These are phyloP conservation scores for Saitozyma podzolica DNA, from an alignment of 768 basidiomycete species.

Conservation along the genomic window DNA sequence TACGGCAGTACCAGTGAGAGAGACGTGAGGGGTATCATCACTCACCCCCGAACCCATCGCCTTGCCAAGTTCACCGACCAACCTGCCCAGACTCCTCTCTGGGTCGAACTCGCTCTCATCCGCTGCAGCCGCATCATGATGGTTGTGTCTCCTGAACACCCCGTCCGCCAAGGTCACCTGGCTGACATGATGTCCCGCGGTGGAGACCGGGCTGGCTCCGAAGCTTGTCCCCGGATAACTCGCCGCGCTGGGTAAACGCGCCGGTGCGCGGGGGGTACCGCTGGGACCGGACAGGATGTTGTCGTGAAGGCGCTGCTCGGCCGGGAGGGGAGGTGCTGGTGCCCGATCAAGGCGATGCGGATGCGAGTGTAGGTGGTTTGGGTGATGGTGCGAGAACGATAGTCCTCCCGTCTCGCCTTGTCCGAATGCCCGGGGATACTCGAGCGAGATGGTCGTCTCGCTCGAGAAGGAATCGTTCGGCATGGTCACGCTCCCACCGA, in stretches of 20 bases:
- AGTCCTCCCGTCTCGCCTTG: constrained; percentile 11
- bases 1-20: background rate
- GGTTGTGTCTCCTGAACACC: constrained; percentile 58
- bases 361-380: background rate
- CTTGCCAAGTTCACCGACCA: constrained; percentile 46
- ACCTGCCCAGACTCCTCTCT: constrained; percentile 44
- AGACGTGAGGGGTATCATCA: constrained; percentile 3
- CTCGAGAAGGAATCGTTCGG: constrained; percentile 2
- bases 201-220: constrained; percentile 60
- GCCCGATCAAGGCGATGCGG: background rate
- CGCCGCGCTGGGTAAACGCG: constrained; percentile 1
- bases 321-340: too few relatives aligned
- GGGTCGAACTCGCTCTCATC: constrained; percentile 58
- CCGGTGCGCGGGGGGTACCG: constrained; percentile 35
- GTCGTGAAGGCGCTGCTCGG: background rate
- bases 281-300: constrained; percentile 15
- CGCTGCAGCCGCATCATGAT: constrained; percentile 33
- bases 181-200: constrained; percentile 85
- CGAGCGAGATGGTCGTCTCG: background rate
- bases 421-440: constrained; percentile 23
- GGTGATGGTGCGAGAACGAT: background rate
- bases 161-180: constrained; percentile 83
- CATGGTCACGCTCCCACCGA: constrained; percentile 3
- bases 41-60: constrained; percentile 37
- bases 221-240: constrained; percentile 15